A percentile compares a stretch with the other conserved stretches of the same genome.
Conservation (phyloP, 2,329 filamentous ascomycete genomes). For the Xylariales sp. region DNA sequence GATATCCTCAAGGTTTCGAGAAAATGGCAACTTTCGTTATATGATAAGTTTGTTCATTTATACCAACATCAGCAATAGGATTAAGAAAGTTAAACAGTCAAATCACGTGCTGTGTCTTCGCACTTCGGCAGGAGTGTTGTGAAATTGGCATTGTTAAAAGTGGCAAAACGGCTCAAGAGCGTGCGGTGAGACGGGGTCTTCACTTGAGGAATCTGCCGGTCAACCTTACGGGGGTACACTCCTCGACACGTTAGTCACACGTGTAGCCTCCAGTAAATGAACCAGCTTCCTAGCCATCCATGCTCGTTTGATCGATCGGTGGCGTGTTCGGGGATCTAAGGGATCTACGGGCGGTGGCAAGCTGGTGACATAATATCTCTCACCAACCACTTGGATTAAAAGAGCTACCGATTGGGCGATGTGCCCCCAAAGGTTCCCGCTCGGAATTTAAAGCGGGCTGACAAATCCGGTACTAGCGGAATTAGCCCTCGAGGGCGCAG, state of each 20-base stretch:
- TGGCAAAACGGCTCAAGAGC: too few species aligned
- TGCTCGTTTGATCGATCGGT: neutral
- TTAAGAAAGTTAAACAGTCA: slow-evolving; percentile 6
- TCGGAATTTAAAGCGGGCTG: too few species aligned
- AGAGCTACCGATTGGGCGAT: too few species aligned
- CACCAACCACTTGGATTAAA: neutral
- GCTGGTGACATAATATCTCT: neutral
- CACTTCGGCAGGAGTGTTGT: neutral
- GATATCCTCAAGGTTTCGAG: slow-evolving; percentile 21
- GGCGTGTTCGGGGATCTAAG: neutral
- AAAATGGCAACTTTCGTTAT: slow-evolving; percentile 13
- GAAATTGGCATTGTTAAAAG: too few species aligned
- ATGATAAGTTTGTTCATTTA: slow-evolving; percentile 4
- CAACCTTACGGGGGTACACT: neutral
- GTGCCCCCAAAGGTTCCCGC: too few species aligned
- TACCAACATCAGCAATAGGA: slow-evolving; percentile 11
- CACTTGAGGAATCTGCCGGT: too few species aligned
- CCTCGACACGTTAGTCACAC: too few species aligned
- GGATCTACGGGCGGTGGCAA: neutral
- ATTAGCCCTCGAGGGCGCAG: too few species aligned
- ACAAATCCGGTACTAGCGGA: too few species aligned
- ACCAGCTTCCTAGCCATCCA: neutral
- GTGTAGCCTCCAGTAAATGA: too few species aligned
- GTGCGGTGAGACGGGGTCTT: too few species aligned
- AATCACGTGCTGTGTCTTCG: neutral